Evolutionary conservation across 2,329 filamentous ascomycete species (phyloP).

Genomic region (Epicoccum sorghinum): DNA sequence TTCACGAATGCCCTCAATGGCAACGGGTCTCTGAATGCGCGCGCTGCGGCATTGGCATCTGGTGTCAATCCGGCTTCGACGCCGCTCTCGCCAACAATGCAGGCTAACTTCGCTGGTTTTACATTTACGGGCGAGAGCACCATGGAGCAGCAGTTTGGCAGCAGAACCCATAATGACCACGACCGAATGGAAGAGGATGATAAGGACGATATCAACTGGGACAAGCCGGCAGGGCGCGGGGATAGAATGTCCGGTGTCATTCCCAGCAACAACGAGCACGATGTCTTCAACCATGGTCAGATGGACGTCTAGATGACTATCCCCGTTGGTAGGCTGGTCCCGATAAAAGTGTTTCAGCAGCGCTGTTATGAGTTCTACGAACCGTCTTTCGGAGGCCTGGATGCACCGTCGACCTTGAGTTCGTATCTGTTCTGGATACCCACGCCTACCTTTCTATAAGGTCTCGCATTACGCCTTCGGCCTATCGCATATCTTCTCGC

Average conservation of each 20-base stretch:
- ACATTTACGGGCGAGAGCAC: conserved; percentile 98
- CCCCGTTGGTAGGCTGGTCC: conserved; percentile 15
- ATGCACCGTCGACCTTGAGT: conserved; percentile 1
- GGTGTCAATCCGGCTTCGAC: conserved; percentile 85
- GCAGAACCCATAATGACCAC: conserved; percentile 46
- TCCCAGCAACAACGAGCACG: conserved; percentile 51
- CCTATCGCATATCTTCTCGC: conserved; percentile 23
- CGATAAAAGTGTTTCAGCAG: conserved; percentile 41
- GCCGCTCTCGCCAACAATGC: conserved; percentile 90
- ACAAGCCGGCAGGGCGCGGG: conserved; percentile 48
- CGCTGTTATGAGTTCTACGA: conserved; percentile 25
- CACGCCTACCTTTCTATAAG: conserved; percentile 26
- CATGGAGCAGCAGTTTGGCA: conserved; percentile 78
- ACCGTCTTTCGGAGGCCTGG: conserved; percentile 5
- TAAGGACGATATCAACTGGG: conserved; percentile 51
- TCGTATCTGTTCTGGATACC: conserved; percentile 36
- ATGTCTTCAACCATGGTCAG: conserved; percentile 55
- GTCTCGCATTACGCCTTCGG: conserved; percentile 30
- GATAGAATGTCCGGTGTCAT: conserved; percentile 61
- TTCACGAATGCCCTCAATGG: conserved; percentile 94
- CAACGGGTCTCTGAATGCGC: conserved; percentile 84
- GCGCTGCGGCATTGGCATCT: conserved; percentile 82
- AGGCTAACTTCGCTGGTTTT: conserved; percentile 98
- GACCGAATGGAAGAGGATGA: conserved; percentile 55
- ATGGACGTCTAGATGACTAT: conserved; percentile 42